Evolutionary conservation across 371 early-diverging fungal species (phyloP).

Genomic region (Apophysomyces variabilis): DNA sequence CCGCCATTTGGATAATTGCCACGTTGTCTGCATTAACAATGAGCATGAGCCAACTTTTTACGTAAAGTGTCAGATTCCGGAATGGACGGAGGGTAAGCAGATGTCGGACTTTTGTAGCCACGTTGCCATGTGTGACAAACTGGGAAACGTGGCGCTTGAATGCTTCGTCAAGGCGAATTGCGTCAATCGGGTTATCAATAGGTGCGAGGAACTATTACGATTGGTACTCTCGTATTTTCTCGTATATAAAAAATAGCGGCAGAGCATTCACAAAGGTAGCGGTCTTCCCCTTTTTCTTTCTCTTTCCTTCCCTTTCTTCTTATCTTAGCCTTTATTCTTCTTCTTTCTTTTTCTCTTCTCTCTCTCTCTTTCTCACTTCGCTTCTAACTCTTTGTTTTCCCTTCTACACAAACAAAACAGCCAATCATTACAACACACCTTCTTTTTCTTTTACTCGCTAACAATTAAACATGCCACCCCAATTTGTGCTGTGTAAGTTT

Average conservation of each 20-base stretch:
- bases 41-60: conserved; percentile 4
- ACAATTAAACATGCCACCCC: conserved; percentile 10
- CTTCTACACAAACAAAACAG: neutral
- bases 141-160: conserved; percentile 9
- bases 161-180: neutral
- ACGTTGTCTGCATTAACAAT: conserved; percentile 6
- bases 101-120: conserved; percentile 7
- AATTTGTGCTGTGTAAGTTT: conserved; percentile 22
- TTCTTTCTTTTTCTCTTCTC: neutral
- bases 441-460: neutral
- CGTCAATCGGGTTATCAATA: conserved; percentile 9
- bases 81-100: neutral
- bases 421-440: neutral
- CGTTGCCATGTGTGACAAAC: conserved; percentile 10
- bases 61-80: conserved; percentile 2
- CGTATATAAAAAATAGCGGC: conserved; percentile 1
- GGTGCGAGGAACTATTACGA: conserved; percentile 1
- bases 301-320: conserved; percentile 10
- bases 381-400: conserved; percentile 8
- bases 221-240: conserved; percentile 6
- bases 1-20: conserved; percentile 6
- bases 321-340: no score
- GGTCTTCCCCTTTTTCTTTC: conserved; percentile 1
- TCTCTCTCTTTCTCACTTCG: conserved; percentile 9
- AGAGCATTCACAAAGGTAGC: conserved; percentile 3